These are phyloP conservation scores for Leccinum uliginosum DNA, from an alignment of 768 basidiomycete genomes.

Conservation along the genomic window DNA sequence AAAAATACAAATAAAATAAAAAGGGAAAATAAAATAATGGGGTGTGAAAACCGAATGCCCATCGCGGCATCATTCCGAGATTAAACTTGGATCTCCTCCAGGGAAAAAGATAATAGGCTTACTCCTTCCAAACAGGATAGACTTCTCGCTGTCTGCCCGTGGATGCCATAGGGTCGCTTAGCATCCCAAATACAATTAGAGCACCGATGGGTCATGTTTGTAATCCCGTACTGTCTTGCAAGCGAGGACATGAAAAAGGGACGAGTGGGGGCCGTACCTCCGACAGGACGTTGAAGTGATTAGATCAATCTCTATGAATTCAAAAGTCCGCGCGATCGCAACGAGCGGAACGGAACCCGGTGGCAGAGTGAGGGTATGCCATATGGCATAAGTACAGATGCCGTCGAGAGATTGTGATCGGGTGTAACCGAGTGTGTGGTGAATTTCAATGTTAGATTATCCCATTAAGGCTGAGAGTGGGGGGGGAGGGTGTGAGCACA, in stretches of 20 bases:
- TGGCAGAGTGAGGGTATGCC: conserved; percentile 16
- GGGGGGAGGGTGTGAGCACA: conserved; percentile 12
- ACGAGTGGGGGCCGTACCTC: conserved; percentile 15
- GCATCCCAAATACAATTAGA: background rate
- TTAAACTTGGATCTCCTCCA: conserved; percentile 14
- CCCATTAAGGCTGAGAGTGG: conserved; percentile 12
- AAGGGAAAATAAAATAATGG: conserved; percentile 1
- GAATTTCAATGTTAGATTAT: conserved; percentile 13
- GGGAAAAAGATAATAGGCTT: conserved; percentile 20
- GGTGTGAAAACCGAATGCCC: conserved; percentile 16
- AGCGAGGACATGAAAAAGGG: conserved; percentile 10
- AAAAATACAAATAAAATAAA: background rate
- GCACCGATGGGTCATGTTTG: conserved; percentile 8
- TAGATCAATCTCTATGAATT: conserved; percentile 20
- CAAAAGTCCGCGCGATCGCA: conserved; percentile 24
- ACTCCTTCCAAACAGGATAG: conserved; percentile 18
- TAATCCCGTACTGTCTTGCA: conserved; percentile 10
- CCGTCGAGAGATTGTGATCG: conserved; percentile 25
- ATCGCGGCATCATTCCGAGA: conserved; percentile 18
- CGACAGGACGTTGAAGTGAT: conserved; percentile 16
- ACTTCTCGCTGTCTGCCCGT: conserved; percentile 15
- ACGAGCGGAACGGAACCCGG: conserved; percentile 28
- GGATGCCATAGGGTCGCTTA: conserved; percentile 11
- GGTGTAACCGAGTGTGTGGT: conserved; percentile 18
- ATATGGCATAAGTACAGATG: conserved; percentile 25